Conservation (phyloP, 2,329 filamentous ascomycete species). For the Talaromyces sp. region DNA sequence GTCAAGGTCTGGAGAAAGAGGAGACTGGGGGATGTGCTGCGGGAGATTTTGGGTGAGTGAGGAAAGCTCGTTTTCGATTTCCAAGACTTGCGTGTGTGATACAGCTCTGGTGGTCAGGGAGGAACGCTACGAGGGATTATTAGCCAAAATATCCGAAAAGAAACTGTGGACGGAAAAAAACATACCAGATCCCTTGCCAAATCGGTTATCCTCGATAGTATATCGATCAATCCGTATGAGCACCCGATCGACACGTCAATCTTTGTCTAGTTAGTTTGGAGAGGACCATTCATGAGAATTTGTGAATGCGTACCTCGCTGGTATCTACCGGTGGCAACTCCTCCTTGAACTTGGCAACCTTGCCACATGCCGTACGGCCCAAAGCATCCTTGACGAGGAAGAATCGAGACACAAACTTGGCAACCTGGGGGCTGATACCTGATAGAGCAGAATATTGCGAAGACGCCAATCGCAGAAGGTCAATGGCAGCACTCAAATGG, state of each 20-base stretch:
- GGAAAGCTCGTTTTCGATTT: constrained; percentile 8
- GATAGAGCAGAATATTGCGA: background rate
- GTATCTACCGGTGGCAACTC: constrained; percentile 8
- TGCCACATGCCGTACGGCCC: constrained; percentile 13
- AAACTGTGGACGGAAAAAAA: background rate
- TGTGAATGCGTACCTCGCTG: constrained; percentile 5
- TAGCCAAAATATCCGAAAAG: background rate
- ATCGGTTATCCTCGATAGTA: constrained; percentile 12
- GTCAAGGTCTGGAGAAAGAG: background rate
- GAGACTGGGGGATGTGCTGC: background rate
- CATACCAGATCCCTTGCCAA: constrained; percentile 12
- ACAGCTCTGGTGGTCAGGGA: background rate
- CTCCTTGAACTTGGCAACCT: constrained; percentile 12
- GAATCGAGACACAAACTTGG: constrained; percentile 11
- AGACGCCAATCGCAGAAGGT: constrained; percentile 9
- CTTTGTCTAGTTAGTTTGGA: background rate
- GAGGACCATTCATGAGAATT: background rate
- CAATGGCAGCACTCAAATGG: constrained; percentile 12
- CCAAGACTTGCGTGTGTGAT: background rate
- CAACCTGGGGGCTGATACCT: constrained; percentile 7
- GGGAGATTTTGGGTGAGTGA: constrained; percentile 11
- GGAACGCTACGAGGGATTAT: background rate
- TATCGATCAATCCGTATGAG: constrained; percentile 12
- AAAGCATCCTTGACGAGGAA: constrained; percentile 14
- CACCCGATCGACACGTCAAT: constrained; percentile 13